A percentile compares a stretch with the other conserved stretches of the same genome.
Conservation (phyloP, 1,284 basidiomycete genomes). For the Afroboletus lepidellus region DNA sequence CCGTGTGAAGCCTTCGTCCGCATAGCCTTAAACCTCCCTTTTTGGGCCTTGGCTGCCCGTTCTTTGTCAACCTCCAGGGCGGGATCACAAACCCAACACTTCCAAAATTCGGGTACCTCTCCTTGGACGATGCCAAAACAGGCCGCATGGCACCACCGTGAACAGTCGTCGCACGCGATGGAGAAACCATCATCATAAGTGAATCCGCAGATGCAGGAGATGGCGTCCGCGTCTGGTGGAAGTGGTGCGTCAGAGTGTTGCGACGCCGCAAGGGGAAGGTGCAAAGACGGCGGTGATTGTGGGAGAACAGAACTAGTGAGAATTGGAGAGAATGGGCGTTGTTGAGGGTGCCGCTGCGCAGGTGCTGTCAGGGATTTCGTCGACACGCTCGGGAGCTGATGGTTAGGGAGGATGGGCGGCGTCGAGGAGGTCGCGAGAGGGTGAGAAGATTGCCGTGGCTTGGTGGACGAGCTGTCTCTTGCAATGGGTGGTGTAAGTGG, state of each 20-base stretch:
- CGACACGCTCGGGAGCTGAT: conserved; percentile 5
- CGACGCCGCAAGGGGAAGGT: conserved; percentile 14
- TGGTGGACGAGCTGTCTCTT: conserved; percentile 13
- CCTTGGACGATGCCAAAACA: conserved; percentile 76
- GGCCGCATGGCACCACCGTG: conserved; percentile 87
- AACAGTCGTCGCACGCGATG: conserved; percentile 88
- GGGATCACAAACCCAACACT: conserved; percentile 61
- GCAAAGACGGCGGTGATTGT: conserved; percentile 17
- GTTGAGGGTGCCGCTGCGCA: conserved; percentile 20
- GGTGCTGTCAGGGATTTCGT: conserved; percentile 13
- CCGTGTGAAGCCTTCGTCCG: conserved; percentile 27
- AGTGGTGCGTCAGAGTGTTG: conserved; percentile 22
- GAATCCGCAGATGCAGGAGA: conserved; percentile 72
- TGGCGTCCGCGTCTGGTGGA: conserved; percentile 44
- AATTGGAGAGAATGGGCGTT: conserved; percentile 23
- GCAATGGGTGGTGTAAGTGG: conserved; percentile 6
- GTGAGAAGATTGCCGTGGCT: conserved; percentile 18
- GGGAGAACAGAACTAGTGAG: conserved; percentile 11
- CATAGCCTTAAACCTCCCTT: conserved; percentile 30
- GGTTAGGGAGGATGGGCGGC: conserved; percentile 10
- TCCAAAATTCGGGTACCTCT: conserved; percentile 74
- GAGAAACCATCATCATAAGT: conserved; percentile 88
- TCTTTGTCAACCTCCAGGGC: conserved; percentile 44
- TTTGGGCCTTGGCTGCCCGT: conserved; percentile 47
- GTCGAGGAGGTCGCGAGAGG: conserved; percentile 20